Evolutionary conservation across 192 early-diverging fungal species (phyloP).

Genomic region (Mortierella claussenii): DNA sequence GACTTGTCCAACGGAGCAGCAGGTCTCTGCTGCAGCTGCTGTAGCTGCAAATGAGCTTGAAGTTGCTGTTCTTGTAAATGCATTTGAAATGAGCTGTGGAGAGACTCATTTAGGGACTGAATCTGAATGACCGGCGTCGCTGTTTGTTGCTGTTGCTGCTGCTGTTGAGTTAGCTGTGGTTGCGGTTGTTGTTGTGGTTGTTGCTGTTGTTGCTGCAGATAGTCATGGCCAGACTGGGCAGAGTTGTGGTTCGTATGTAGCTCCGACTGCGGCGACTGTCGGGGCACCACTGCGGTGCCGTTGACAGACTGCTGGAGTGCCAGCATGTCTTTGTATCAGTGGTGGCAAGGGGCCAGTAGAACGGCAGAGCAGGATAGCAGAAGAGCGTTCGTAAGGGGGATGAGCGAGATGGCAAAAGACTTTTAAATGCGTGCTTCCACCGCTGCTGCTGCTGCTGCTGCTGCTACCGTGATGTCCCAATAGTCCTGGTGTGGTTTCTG

Average conservation of each 20-base stretch:
- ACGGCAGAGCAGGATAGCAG: background rate
- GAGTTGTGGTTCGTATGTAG: background rate
- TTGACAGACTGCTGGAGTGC: constrained; percentile 43
- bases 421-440: no score
- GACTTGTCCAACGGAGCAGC: constrained; percentile 21
- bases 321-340: constrained; percentile 31
- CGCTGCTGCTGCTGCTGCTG: no score
- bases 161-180: constrained; percentile 1
- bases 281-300: constrained; percentile 15
- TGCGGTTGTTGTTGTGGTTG: constrained; percentile 4
- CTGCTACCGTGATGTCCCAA: no score
- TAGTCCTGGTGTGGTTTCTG: no score
- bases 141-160: constrained; percentile 16
- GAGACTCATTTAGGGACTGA: constrained; percentile 34
- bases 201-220: constrained; percentile 2
- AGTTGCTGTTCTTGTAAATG: constrained; percentile 42
- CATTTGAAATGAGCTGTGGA: constrained; percentile 23
- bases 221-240: background rate
- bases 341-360: background rate
- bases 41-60: constrained; percentile 23
- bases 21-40: constrained; percentile 23
- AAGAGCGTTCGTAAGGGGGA: background rate
- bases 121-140: constrained; percentile 28
- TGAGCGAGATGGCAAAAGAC: no score
- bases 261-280: constrained; percentile 17